Evolutionary conservation across 1,284 basidiomycete genomes (phyloP).

Genomic region (Ustilago lituana): DNA sequence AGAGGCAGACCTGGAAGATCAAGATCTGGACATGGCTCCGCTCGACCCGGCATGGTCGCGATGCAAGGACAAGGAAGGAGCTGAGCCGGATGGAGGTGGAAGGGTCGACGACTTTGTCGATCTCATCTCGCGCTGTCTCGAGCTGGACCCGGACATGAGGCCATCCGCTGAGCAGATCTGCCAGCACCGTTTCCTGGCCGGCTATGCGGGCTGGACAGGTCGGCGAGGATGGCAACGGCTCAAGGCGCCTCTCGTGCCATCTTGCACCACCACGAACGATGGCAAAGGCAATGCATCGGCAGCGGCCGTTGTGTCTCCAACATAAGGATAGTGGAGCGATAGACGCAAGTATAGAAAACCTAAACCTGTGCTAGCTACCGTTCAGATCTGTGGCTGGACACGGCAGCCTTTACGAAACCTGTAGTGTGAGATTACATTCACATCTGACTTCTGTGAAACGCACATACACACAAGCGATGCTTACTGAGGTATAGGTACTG

Average conservation of each 20-base stretch:
- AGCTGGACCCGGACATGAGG: conserved; percentile 71
- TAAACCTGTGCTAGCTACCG: no score
- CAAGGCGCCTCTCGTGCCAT: conserved; percentile 19
- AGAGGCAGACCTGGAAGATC: conserved; percentile 13
- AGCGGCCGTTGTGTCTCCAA: not conserved
- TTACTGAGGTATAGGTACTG: no score
- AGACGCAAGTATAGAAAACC: no score
- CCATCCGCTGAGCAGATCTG: conserved; percentile 85
- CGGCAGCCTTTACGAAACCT: no score
- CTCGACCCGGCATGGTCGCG: conserved; percentile 36
- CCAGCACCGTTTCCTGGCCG: conserved; percentile 79
- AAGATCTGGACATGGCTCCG: conserved; percentile 22
- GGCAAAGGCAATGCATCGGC: conserved; percentile 5
- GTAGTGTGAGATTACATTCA: no score
- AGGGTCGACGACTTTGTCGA: conserved; percentile 80
- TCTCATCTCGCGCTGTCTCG: conserved; percentile 81
- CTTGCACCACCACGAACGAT: conserved; percentile 23
- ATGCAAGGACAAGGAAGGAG: conserved; percentile 34
- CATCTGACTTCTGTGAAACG: no score
- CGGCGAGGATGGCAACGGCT: conserved; percentile 60
- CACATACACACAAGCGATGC: no score
- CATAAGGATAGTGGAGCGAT: not conserved
- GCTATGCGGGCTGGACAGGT: conserved; percentile 70
- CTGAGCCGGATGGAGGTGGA: conserved; percentile 76
- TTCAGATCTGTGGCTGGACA: no score